Base-by-base conservation (phyloP, 2,329 filamentous ascomycete genomes). In the Fusarium mangiferae region DNA sequence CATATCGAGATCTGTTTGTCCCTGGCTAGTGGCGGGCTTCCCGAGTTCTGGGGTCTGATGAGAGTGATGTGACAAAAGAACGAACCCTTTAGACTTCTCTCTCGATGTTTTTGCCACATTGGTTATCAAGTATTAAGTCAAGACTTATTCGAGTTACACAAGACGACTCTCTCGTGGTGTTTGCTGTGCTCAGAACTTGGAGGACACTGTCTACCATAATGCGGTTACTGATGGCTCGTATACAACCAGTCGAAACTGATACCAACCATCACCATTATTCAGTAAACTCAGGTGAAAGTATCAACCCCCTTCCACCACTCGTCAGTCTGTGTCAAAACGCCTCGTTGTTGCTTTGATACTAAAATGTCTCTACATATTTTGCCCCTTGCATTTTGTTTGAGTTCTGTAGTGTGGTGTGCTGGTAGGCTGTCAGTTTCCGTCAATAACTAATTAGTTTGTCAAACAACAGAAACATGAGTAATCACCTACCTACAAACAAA, bases 311-410 rank as follows among this genome's bases (percentile, higher is more conserved):
- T 35, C 17, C 38, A 49, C 10, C 33, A 35, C 22, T 15, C 42
- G 15, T 36, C 9, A 14, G 52, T 42, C 33, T 28, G 26, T 54
- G 52, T n/a, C 41, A 38, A 54, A 33, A 49, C 59, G 39, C 38
- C 42, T 38, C 64, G 30, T 52, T 30, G 18, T 18, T 30, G 12
- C 54, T 46, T 42, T 39, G 66, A n/a, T 38, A 12, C 36, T 28
- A 20, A 41, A 18, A 26, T 38, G 42, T 49, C 35, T 35, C 26
- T 42, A 41, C 15, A 14, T 18, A 24, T 12, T 13, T 6, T 41
- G 28, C 33, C 66, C 67, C 67, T 70, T 70, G 52, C 67, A 66
- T 70, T n/a, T 26, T 45, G 35, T n/a, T 60, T 44, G n/a, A 24
- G 45, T 60, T 33, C 22, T 22, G 13, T 52, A 24, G n/a, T 20